Conservation (phyloP, 106 monocot genomes). For the Dendrobium chrysotoxum region DNA sequence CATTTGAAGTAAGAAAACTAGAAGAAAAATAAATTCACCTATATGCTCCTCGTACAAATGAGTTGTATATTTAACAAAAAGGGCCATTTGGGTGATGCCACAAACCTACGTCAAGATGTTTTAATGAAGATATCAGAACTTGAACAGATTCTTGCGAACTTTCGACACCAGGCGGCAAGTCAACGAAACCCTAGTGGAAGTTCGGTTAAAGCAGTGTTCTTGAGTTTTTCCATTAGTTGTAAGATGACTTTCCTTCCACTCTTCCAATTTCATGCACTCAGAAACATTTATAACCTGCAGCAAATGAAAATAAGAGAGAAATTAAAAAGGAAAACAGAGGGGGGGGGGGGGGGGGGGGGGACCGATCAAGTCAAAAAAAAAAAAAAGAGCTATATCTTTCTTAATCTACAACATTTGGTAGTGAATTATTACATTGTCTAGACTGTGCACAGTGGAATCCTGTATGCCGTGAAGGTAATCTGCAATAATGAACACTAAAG, state of each 20-base stretch:
- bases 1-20: no score
- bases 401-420: background rate
- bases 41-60: no score
- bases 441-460: constrained; percentile 41
- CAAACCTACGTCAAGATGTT: background rate
- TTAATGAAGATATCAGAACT: constrained; percentile 19
- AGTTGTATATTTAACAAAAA: no score
- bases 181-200: constrained; percentile 44
- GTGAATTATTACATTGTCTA: constrained; percentile 38
- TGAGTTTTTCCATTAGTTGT: background rate
- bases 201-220: constrained; percentile 20
- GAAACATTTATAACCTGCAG: constrained; percentile 42
- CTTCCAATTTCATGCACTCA: constrained; percentile 22
- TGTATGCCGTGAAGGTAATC: constrained; percentile 82
- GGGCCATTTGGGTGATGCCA: no score
- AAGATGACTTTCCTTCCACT: background rate
- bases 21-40: no score
- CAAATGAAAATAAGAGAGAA: background rate
- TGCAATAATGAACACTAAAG: constrained; percentile 10
- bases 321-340: background rate
- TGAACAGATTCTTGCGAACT: constrained; percentile 68
- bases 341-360: no score
- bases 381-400: background rate
- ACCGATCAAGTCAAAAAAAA: background rate
- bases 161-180: constrained; percentile 71